Base-by-base conservation (phyloP, 345 rosid genomes). In the Arabis hirsuta region DNA sequence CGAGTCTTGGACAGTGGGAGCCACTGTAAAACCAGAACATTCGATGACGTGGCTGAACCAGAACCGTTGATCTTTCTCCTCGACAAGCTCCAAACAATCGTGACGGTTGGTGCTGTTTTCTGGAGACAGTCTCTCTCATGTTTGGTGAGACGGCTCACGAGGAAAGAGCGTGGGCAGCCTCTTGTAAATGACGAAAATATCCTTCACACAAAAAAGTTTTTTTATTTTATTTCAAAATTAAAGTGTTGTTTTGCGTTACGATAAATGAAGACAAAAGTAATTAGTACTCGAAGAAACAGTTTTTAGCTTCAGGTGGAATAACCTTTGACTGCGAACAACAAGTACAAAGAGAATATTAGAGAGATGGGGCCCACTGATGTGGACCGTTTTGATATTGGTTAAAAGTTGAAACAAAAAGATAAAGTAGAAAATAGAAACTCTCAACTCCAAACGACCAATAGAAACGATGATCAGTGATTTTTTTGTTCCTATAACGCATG, bases 141-240 rank as follows among this genome's bases (percentile, higher is more conserved):
- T 70, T 70, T 58, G 26, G 64, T 47, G 46, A 69, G 67, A 12
- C 67, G 42, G 56, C 63, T 72, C 55, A 72, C 62, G 70, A 72
- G 64, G 56, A 63, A 72, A 55, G 52, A 43, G 26, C 43, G 22
- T 8, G 59, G 36, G 12, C 43, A 39, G 59, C 60, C 51, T 27
- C 12, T 7, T 0, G 0, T 1, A 61, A 51, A 42, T 71, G 74
- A 51, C 53, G 20, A 9, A 27, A 26, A 39, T 48, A 31, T 24
- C 45, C 48, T 53, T 51, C 2, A 3, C 16, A 22, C 24, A 4
- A 34, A 48, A 19, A 32, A 20, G 16, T 29, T 16, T 54, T 54
- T 22, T 22, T 1, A 22, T 22, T 1, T 22, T 22, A 22, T 10
- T 4, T 27, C 27, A 29, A 29, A 29, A 29, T 29, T 6, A 32